Evolutionary conservation across 352 stramenopile species (phyloP).

Genomic region (Phytophthora sansomeana): DNA sequence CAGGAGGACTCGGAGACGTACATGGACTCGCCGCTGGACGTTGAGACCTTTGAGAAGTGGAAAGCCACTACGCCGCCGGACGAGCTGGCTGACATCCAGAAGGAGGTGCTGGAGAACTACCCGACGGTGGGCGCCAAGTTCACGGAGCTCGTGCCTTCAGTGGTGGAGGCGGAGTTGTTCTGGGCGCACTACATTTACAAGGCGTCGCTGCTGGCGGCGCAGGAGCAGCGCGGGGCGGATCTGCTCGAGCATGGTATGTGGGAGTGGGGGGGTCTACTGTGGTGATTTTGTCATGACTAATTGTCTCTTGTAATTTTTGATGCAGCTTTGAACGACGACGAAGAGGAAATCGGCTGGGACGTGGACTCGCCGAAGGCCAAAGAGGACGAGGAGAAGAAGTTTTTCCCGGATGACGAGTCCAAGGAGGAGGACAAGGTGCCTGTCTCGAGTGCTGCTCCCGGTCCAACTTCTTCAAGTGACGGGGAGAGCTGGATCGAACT

Average conservation of each 20-base stretch:
- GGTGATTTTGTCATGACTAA: not conserved
- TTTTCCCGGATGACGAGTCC: slow-evolving; percentile 55
- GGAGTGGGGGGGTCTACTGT: not conserved
- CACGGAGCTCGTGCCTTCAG: slow-evolving; percentile 61
- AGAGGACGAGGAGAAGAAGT: slow-evolving; percentile 42
- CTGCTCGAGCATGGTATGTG: slow-evolving; percentile 68
- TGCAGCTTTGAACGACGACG: slow-evolving; percentile 62
- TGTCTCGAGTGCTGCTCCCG: slow-evolving; percentile 15
- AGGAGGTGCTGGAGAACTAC: slow-evolving; percentile 71
- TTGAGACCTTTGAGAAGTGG: slow-evolving; percentile 78
- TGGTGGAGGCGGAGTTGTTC: slow-evolving; percentile 60
- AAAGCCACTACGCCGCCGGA: slow-evolving; percentile 36
- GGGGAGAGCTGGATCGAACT: slow-evolving; percentile 76
- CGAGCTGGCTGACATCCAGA: slow-evolving; percentile 53
- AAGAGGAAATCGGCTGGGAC: slow-evolving; percentile 79
- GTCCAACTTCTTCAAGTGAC: slow-evolving; percentile 55
- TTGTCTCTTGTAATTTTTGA: slow-evolving; percentile 2
- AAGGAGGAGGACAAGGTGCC: slow-evolving; percentile 45
- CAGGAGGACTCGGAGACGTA: slow-evolving; percentile 78
- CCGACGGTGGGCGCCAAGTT: slow-evolving; percentile 65
- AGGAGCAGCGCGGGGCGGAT: slow-evolving; percentile 70
- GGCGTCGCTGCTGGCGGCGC: slow-evolving; percentile 66
- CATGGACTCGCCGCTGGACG: slow-evolving; percentile 57
- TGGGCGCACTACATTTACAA: slow-evolving; percentile 85
- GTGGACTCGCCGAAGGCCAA: slow-evolving; percentile 63